phyloP scores from a whole-genome alignment of 129 eudicot genomes.

The Lactuca sativa region DNA sequence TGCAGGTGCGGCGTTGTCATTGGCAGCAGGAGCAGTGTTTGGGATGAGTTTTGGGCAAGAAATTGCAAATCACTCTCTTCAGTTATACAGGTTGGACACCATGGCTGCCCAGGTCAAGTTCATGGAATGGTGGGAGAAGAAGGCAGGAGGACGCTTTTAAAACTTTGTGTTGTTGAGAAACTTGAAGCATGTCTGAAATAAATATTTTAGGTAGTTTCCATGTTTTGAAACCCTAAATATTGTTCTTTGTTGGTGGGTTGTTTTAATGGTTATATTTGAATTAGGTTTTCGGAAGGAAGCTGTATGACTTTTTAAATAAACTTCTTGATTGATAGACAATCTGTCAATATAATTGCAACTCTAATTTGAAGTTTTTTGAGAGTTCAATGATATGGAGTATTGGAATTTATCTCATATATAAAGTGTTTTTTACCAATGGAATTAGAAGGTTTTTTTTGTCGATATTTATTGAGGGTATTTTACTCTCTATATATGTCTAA shows the following conservation, averaged over 20 bases:
- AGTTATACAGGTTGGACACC: conserved; percentile 65
- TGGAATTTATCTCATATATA: too few species aligned
- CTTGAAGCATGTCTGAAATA: conserved; percentile 16
- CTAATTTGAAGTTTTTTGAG: too few species aligned
- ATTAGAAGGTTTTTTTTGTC: too few species aligned
- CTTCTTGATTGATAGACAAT: too few species aligned
- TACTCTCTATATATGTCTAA: too few species aligned
- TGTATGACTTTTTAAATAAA: too few species aligned
- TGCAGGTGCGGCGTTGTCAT: conserved; percentile 66
- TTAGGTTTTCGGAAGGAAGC: too few species aligned
- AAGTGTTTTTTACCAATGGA: too few species aligned
- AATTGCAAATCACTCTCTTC: conserved; percentile 71
- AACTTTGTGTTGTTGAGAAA: background rate
- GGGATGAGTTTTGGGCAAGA: conserved; percentile 81
- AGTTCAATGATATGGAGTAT: too few species aligned
- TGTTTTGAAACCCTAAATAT: conserved; percentile 18
- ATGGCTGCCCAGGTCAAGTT: conserved; percentile 76
- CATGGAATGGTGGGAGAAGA: conserved; percentile 82
- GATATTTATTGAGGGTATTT: too few species aligned
- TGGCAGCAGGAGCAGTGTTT: conserved; percentile 77
- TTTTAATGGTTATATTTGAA: too few species aligned
- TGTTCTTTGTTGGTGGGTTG: background rate
- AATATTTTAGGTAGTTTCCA: conserved; percentile 14
- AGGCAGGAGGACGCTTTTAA: conserved; percentile 36
- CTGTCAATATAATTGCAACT: too few species aligned